phyloP scores from a whole-genome alignment of 1,139 yeast species.

The Pichia cactophila region DNA sequence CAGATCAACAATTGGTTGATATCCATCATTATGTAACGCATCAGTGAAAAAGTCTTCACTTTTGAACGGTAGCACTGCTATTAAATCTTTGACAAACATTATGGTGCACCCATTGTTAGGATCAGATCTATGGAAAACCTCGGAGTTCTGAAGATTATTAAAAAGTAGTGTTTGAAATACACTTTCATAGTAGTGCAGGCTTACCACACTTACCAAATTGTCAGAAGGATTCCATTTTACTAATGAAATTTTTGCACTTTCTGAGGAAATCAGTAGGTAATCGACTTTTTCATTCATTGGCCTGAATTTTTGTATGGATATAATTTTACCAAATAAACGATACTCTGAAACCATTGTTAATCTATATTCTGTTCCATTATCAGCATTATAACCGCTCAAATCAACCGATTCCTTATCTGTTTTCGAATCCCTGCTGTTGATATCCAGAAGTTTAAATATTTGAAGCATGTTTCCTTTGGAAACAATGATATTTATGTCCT shows the following conservation, averaged over 20 bases:
- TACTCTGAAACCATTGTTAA: slow-evolving; percentile 58
- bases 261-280: slow-evolving; percentile 60
- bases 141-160: slow-evolving; percentile 35
- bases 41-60: slow-evolving; percentile 40
- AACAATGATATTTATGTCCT: slow-evolving; percentile 40
- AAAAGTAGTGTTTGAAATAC: slow-evolving; percentile 47
- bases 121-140: slow-evolving; percentile 53
- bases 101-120: slow-evolving; percentile 59
- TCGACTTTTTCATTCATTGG: slow-evolving; percentile 39
- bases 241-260: slow-evolving; percentile 70
- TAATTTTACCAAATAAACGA: slow-evolving; percentile 62
- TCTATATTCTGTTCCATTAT: slow-evolving; percentile 24
- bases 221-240: slow-evolving; percentile 58
- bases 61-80: slow-evolving; percentile 68
- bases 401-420: slow-evolving; percentile 6
- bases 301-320: slow-evolving; percentile 48
- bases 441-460: slow-evolving; percentile 43
- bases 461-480: slow-evolving; percentile 71
- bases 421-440: slow-evolving; percentile 9
- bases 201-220: slow-evolving; percentile 55
- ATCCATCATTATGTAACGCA: slow-evolving; percentile 31
- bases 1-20: slow-evolving; percentile 10
- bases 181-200: slow-evolving; percentile 82
- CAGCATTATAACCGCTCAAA: slow-evolving; percentile 12
- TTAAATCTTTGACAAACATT: slow-evolving; percentile 58